Evolutionary conservation across 1,139 yeast species (phyloP).

Genomic region (Saccharomycopsis hybrid): DNA sequence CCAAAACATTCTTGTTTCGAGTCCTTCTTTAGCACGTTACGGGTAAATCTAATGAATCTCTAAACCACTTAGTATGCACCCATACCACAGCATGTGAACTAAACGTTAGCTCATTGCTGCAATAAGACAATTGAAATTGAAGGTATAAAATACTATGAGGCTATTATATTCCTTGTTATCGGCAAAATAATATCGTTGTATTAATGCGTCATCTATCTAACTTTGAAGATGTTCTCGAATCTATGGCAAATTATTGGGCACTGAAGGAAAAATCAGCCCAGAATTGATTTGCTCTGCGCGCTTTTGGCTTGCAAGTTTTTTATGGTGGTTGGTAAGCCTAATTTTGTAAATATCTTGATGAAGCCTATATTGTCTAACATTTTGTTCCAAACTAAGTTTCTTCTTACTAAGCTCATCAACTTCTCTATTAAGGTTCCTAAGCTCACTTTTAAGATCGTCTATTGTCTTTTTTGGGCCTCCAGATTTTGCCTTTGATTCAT

Average conservation of each 20-base stretch:
- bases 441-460: neutral
- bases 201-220: too few relatives aligned
- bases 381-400: constrained; percentile 2
- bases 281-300: constrained; percentile 12
- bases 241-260: constrained; percentile 12
- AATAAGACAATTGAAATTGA: too few relatives aligned
- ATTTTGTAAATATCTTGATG: constrained; percentile 19
- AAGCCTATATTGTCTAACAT: constrained; percentile 10
- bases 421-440: constrained; percentile 7
- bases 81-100: too few relatives aligned
- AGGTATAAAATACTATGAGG: too few relatives aligned
- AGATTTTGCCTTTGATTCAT: neutral
- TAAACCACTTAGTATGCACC: too few relatives aligned
- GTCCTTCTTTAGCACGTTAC: too few relatives aligned
- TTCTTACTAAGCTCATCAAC: neutral
- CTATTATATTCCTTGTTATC: too few relatives aligned
- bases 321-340: constrained; percentile 9
- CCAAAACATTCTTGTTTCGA: too few relatives aligned
- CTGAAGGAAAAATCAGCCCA: constrained; percentile 15
- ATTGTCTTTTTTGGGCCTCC: constrained; percentile 8
- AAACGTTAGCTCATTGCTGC: too few relatives aligned
- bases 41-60: too few relatives aligned
- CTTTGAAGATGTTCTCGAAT: too few relatives aligned
- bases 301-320: constrained; percentile 14
- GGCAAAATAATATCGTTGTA: too few relatives aligned